These are phyloP conservation scores for Davidsoniella neocaledoniae DNA, from an alignment of 2,329 filamentous ascomycete genomes.

Conservation along the genomic window DNA sequence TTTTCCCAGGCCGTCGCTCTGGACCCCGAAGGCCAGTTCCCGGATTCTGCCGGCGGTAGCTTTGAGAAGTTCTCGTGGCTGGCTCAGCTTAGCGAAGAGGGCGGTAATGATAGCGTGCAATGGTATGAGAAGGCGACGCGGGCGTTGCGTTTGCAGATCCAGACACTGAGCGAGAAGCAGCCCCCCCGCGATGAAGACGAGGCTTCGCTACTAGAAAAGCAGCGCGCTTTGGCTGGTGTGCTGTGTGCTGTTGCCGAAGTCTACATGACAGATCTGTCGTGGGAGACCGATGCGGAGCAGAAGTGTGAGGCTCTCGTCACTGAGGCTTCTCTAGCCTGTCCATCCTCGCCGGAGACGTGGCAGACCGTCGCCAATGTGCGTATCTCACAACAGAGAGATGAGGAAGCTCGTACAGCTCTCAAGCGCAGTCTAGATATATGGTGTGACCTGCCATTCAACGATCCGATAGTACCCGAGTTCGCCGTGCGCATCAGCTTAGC, in stretches of 20 bases:
- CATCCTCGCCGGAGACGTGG: slow-evolving; percentile 70
- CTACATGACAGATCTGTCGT: slow-evolving; percentile 96
- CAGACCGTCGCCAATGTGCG: slow-evolving; percentile 89
- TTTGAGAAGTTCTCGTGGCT: slow-evolving; percentile 91
- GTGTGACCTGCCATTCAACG: slow-evolving; percentile 58
- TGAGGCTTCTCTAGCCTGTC: slow-evolving; percentile 73
- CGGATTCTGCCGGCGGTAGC: slow-evolving; percentile 60
- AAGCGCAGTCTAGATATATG: slow-evolving; percentile 66
- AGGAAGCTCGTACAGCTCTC: slow-evolving; percentile 68
- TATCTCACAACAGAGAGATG: slow-evolving; percentile 66
- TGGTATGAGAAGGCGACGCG: slow-evolving; percentile 58
- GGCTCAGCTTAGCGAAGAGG: slow-evolving; percentile 68
- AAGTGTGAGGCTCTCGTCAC: slow-evolving; percentile 79
- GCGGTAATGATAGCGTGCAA: slow-evolving; percentile 44
- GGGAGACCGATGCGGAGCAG: slow-evolving; percentile 77
- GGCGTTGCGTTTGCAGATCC: slow-evolving; percentile 56
- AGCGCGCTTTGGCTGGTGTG: slow-evolving; percentile 70
- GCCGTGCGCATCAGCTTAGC: slow-evolving; percentile 69
- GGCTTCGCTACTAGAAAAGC: slow-evolving; percentile 45
- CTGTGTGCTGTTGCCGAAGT: slow-evolving; percentile 89
- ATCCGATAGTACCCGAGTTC: slow-evolving; percentile 67
- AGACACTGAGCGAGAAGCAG: slow-evolving; percentile 32
- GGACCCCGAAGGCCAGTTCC: slow-evolving; percentile 56
- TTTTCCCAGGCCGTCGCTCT: slow-evolving; percentile 59
- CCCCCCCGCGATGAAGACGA: slow-evolving; percentile 24